These are phyloP conservation scores for Daldinia loculata DNA, from an alignment of 495 filamentous ascomycete genomes.

Conservation along the genomic window DNA sequence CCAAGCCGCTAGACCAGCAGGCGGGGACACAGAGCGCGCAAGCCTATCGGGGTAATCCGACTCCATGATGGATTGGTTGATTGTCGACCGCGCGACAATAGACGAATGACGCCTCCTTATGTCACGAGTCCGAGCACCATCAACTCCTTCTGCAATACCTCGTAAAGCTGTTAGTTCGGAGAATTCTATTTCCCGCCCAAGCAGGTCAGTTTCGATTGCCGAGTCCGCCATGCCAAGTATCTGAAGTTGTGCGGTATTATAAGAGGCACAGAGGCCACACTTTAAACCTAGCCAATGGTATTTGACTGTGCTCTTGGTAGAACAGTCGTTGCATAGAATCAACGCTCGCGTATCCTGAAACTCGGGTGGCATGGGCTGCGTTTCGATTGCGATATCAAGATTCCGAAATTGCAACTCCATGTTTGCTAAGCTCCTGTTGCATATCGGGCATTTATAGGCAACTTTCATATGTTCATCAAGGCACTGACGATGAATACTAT, in stretches of 20 bases:
- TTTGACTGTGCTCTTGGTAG: conserved; percentile 78
- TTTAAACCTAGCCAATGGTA: conserved; percentile 97
- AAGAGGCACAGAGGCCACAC: conserved; percentile 84
- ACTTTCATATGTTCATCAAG: conserved; percentile 83
- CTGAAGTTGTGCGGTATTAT: conserved; percentile 81
- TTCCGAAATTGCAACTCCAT: conserved; percentile 97
- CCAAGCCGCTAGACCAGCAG: conserved; percentile 29
- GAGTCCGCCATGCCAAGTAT: conserved; percentile 52
- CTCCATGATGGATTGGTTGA: conserved; percentile 39
- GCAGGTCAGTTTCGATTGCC: conserved; percentile 46
- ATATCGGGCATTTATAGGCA: conserved; percentile 94
- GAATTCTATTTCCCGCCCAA: conserved; percentile 41
- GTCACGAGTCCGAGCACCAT: conserved; percentile 29
- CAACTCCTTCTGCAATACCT: conserved; percentile 19
- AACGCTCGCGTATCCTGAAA: conserved; percentile 82
- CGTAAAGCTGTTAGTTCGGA: conserved; percentile 24
- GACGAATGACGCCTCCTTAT: conserved; percentile 49
- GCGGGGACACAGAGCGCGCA: conserved; percentile 52
- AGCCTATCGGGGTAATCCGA: conserved; percentile 49
- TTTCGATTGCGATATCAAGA: conserved; percentile 82
- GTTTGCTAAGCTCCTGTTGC: conserved; percentile 90
- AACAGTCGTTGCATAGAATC: conserved; percentile 94
- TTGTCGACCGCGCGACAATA: conserved; percentile 39
- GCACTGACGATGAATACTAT: conserved; percentile 91
- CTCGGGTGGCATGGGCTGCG: conserved; percentile 89